These are phyloP conservation scores for Monascus purpureus DNA, from an alignment of 495 filamentous ascomycete species.

Conservation along the genomic window DNA sequence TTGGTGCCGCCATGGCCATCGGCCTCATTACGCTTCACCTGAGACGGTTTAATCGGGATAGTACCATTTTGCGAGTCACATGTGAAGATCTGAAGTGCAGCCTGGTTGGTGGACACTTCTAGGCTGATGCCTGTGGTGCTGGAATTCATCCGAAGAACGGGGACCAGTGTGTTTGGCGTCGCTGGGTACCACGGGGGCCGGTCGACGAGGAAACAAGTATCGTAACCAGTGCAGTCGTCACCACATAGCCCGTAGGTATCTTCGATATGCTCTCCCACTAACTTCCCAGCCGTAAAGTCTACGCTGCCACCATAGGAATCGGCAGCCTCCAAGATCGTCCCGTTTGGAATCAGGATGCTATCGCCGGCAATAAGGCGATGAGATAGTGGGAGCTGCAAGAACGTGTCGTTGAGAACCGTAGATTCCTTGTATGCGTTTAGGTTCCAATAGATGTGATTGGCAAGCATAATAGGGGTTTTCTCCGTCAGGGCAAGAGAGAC, in stretches of 20 bases:
- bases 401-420: constrained; percentile 56
- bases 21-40: constrained; percentile 34
- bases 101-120: constrained; percentile 61
- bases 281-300: constrained; percentile 67
- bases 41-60: constrained; percentile 36
- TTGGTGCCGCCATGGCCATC: constrained; percentile 23
- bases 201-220: constrained; percentile 59
- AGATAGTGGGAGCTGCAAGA: constrained; percentile 56
- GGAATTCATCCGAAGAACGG: constrained; percentile 45
- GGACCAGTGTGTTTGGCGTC: constrained; percentile 44
- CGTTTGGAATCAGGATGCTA: constrained; percentile 64
- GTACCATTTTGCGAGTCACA: constrained; percentile 62
- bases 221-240: constrained; percentile 61
- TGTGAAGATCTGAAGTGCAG: constrained; percentile 64
- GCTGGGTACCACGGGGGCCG: constrained; percentile 50
- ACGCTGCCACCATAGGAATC: constrained; percentile 46
- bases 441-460: constrained; percentile 82
- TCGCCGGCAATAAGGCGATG: constrained; percentile 59
- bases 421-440: constrained; percentile 63
- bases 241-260: constrained; percentile 53
- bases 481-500: constrained; percentile 61
- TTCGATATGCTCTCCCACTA: constrained; percentile 53
- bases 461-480: constrained; percentile 69
- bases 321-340: constrained; percentile 49
- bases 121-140: constrained; percentile 51